phyloP scores from a whole-genome alignment of 2,329 filamentous ascomycete species.

The Chaetoscypha palmicola region DNA sequence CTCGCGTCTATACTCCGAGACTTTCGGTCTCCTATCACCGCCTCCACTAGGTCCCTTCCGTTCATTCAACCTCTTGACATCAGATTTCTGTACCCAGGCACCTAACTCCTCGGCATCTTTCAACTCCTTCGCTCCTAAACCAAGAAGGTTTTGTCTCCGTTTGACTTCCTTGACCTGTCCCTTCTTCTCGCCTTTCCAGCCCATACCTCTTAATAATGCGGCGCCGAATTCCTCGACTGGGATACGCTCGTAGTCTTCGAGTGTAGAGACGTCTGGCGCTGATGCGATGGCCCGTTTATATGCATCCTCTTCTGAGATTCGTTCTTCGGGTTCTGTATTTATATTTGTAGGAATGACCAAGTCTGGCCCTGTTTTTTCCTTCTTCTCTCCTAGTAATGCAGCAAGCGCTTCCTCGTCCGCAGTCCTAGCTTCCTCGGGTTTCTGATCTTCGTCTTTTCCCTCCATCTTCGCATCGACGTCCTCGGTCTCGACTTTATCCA shows the following conservation, averaged over 20 bases:
- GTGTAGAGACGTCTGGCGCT: slow-evolving; percentile 67
- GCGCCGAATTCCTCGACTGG: slow-evolving; percentile 94
- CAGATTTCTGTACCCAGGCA: slow-evolving; percentile 68
- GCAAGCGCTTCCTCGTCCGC: slow-evolving; percentile 61
- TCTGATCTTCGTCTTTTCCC: slow-evolving; percentile 17
- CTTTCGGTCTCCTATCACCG: slow-evolving; percentile 38
- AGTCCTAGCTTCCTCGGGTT: slow-evolving; percentile 29
- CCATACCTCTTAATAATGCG: slow-evolving; percentile 85
- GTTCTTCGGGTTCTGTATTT: slow-evolving; percentile 10
- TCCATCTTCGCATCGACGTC: slow-evolving; percentile 9
- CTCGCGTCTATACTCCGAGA: slow-evolving; percentile 24
- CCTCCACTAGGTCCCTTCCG: slow-evolving; percentile 27
- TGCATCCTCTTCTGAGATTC: slow-evolving; percentile 55
- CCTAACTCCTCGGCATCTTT: slow-evolving; percentile 67
- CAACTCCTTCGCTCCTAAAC: slow-evolving; percentile 80
- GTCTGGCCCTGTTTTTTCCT: slow-evolving; percentile 38
- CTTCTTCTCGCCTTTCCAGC: slow-evolving; percentile 69
- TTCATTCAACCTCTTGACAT: slow-evolving; percentile 41
- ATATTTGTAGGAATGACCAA: slow-evolving; percentile 42
- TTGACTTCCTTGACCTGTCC: slow-evolving; percentile 58
- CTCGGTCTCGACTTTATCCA: slow-evolving; percentile 17
- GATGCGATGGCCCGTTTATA: slow-evolving; percentile 63
- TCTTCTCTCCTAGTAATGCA: slow-evolving; percentile 54
- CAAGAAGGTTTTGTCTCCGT: slow-evolving; percentile 71
- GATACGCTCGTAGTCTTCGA: slow-evolving; percentile 81